Conservation (phyloP, 2,329 filamentous ascomycete genomes). For the Karstenula rhodostoma region DNA sequence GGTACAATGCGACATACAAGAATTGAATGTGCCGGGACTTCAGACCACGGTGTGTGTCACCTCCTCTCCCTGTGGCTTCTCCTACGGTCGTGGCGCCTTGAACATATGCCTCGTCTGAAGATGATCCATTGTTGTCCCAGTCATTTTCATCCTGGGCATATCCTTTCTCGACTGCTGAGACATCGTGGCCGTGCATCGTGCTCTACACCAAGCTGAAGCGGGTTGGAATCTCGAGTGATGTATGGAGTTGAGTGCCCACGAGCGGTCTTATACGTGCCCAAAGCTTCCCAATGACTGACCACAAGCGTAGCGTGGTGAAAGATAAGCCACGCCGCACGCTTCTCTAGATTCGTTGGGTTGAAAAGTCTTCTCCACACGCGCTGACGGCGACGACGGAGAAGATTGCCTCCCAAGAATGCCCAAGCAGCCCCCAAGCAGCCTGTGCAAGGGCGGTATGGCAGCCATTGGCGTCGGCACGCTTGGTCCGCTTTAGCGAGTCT, state of each 20-base stretch:
- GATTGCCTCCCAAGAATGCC: neutral
- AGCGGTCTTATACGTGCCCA: neutral
- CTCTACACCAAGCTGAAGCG: neutral
- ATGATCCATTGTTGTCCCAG: conserved; percentile 28
- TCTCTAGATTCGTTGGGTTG: neutral
- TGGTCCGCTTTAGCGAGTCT: conserved; percentile 18
- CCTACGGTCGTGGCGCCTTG: conserved; percentile 39
- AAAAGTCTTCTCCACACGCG: conserved; percentile 11
- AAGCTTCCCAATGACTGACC: neutral
- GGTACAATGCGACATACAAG: conserved; percentile 29
- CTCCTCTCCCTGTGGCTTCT: conserved; percentile 37
- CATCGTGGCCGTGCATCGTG: conserved; percentile 19
- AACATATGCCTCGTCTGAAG: conserved; percentile 33
- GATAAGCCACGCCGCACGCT: neutral
- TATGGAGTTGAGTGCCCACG: neutral
- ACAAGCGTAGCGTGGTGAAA: neutral
- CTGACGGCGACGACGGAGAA: neutral
- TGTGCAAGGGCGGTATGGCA: neutral
- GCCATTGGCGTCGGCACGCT: neutral
- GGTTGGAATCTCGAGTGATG: neutral
- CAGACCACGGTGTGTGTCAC: conserved; percentile 46
- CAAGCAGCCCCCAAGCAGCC: neutral
- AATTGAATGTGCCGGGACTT: conserved; percentile 51
- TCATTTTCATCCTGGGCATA: conserved; percentile 13
- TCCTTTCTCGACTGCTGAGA: conserved; percentile 37